Base-by-base conservation (phyloP, 2,329 filamentous ascomycete species). In the Clarireedia hainanense region DNA sequence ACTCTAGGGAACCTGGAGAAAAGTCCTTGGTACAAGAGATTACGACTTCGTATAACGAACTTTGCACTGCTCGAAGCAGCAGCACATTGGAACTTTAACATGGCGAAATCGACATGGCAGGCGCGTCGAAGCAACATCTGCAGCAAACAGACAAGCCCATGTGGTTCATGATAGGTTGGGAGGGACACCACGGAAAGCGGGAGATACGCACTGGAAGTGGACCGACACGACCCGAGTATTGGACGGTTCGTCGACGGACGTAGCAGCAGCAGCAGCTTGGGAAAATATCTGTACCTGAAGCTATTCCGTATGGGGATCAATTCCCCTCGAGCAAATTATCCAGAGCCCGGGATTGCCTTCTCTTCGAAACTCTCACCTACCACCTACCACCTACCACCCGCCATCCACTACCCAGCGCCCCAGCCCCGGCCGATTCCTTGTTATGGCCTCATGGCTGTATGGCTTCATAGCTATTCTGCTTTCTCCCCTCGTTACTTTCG, bases 221-320 rank as follows among this genome's bases (percentile, higher is more conserved):
- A 46, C 37, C 34, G 20, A 20, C 20, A 20, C 36, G 27, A 27
- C 36, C 37, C 12, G 20, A 36, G 46, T 24, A 50, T 49, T 50
- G 46, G 37, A 43, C 37, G 45, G 46, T 50, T 50, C n/a, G 34
- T 55, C 39, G 6, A 40, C 27, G 27, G 27, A 30, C 27, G 17
- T 40, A n/a, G 43, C 47, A 53, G 34, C 20, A 20, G 20, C 20
- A 20, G 20, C 20, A 15, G 46, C 12, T 24, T 9, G 34, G 27
- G 26, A 43, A 49, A 50, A 43, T 9, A 17, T 24, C 26, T 50
- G 52, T 55, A 36, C 52, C 52, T 55, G 46, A 43, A 55, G 37
- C 52, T 49, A 55, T 50, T 42, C 46, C 52, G 50, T 2, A 42
- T 43, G 26, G 46, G 34, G 45, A 42, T 36, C 36, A 36, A 47